A percentile compares a stretch with the other conserved stretches of the same genome.
phyloP scores from a whole-genome alignment of 768 basidiomycete species.

The Auricularia auricula-judae region DNA sequence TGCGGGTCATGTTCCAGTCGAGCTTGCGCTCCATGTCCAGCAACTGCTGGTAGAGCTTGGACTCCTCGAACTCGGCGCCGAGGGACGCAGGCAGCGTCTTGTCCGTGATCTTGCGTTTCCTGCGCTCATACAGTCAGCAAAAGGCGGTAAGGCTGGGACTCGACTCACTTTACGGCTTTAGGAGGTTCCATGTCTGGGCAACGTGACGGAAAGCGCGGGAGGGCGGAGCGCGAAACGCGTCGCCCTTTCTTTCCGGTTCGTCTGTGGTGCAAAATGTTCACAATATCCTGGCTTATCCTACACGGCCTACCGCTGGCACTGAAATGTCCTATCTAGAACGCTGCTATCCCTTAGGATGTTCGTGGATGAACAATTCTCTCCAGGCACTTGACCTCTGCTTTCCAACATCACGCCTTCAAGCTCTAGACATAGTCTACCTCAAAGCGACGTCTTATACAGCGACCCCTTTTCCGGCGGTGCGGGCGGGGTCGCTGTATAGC shows the following conservation, averaged over 20 bases:
- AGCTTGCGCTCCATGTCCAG: constrained; percentile 83
- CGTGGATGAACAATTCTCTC: too few species aligned
- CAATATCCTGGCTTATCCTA: too few species aligned
- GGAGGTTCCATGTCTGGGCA: not conserved
- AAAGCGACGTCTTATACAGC: too few species aligned
- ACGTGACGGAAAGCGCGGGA: not conserved
- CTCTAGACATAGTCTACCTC: too few species aligned
- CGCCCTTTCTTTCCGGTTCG: not conserved
- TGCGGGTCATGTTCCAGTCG: constrained; percentile 91
- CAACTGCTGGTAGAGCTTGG: constrained; percentile 76
- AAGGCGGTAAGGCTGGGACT: not conserved
- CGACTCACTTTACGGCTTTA: not conserved
- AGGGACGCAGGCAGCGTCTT: constrained; percentile 70
- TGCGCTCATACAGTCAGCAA: constrained; percentile 15
- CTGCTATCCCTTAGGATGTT: too few species aligned
- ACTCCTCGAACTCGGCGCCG: constrained; percentile 69
- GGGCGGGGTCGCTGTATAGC: too few species aligned
- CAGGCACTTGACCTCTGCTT: too few species aligned
- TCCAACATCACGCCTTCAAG: too few species aligned
- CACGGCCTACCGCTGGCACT: too few species aligned
- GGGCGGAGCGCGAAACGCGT: not conserved
- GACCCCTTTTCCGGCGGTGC: too few species aligned
- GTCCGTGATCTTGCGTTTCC: constrained; percentile 71
- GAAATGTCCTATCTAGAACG: too few species aligned
- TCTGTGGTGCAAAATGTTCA: too few species aligned